Evolutionary conservation across 2,329 filamentous ascomycete genomes (phyloP), one percentile per base, ranked within the genome.

Genomic region (Cladosporium phlei): DNA sequence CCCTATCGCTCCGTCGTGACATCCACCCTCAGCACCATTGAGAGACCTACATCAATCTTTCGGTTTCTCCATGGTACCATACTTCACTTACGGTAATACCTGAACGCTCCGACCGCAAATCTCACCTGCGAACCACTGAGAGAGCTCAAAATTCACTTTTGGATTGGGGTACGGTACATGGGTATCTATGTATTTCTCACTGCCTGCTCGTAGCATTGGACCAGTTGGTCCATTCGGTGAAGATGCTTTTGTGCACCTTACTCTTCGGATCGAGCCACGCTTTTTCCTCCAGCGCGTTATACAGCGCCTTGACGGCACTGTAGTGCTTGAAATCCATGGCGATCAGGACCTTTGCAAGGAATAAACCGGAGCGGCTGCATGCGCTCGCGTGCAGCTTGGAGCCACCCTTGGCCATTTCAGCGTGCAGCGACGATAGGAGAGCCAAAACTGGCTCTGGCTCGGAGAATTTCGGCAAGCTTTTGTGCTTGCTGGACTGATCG

Each of bases 321-420:
- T 67, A 73, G 47, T 68, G 62, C 20, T 54, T 55, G 29, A 53
- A 58, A 37, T 72, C 74, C 2, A 70, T 67, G 2, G 71, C 70
- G 50, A 82, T 75, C 50, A 88, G 64, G 25, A 79, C 72, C 39
- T 80, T 82, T 4, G 78, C 81, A 2, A 88, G 67, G 38, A 87
- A 75, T 42, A 89, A 67, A 58, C 82, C 85, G 0, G 84, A 82
- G 1, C 78, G 81, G 56, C 88, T 94, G 49, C 84, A 88, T 0
- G 86, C 83, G 58, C 79, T 81, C 17, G 81, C 80, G 64, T 93
- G 88, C 2, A 82, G 74, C 52, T 86, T 85, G 0, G 87, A 82
- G 1, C 65, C 66, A 45, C 80, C 82, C 56, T 77, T 72, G 38
- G 74, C 72, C 3, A 82, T 82, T 63, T 87, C 83, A 6, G 72